Evolutionary conservation across 345 rosid species (phyloP), one percentile per base, ranked within the genome.

Genomic region (Eucalyptus marginata): DNA sequence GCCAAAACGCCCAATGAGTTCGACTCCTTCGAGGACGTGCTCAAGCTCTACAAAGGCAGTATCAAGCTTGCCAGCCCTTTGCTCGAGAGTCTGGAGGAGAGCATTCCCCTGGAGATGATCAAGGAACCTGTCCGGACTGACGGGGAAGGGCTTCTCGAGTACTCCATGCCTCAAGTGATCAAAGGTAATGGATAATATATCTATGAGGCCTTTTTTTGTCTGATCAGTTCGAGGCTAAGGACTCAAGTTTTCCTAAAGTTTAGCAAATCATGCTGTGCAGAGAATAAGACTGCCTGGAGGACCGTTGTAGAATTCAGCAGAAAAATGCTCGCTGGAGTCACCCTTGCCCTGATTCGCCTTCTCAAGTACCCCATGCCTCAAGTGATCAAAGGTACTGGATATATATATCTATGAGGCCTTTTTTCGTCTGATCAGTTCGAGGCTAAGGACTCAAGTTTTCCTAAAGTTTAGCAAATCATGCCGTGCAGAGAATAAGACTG

Each of bases 41-140:
- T 86, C 25, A 16, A 49, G 4, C 80, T 89, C 52, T 89, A 68
- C 51, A 87, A 88, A 71, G 90, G 90, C 17, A 86, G 88, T 44
- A 62, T 86, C 68, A 71, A 86, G 52, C 54, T 86, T 43, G 80
- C 89, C 58, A 81, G 89, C 43, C 46, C 43, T 46, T 54, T 89
- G 49, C 86, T 68, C 47, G 86, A 76, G 33, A 86, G 58, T 50
- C 24, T 89, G 46, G 40, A 66, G 87, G 10, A 71, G 50, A 54
- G 81, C 46, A 86, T 51, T 66, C 88, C 90, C 40, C 59, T 79
- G 58, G 88, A 87, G 52, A 50, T 89, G 89, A 89, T 93, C 49
- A 93, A 91, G 90, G 92, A 90, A 62, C 89, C 91, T 54, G 76
- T 92, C 25, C 86, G 89, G 43, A 87, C 91, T 9, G 93, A 91